Base-by-base conservation (phyloP, 495 filamentous ascomycete genomes). In the Hyphodiscus hymeniophilus region DNA sequence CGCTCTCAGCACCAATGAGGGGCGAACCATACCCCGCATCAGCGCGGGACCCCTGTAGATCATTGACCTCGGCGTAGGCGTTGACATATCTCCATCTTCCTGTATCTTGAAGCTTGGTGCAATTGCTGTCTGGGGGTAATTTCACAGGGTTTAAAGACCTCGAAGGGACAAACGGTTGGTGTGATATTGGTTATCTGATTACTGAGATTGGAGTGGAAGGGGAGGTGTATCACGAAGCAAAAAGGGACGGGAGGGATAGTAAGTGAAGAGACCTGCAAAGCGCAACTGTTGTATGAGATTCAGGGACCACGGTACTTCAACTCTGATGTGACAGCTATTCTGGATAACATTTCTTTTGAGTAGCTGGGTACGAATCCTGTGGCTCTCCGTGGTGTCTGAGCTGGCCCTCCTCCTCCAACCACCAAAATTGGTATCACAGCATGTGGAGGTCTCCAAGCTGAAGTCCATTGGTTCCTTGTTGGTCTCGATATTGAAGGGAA, bases 251-350 rank as follows among this genome's bases (percentile, higher is more conserved):
- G 53, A 28, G 56, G 56, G 1, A 2, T 44, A 26, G 65, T 67
- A 15, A 74, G 67, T 1, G 71, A 69, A 11, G 68, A 76, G 36
- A 79, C 73, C 1, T 69, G 71, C 34, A 70, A 64, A 8, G 69
- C 71, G 4, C 77, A 82, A 53, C 58, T 81, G 3, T 54, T 81
- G 13, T 81, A 82, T 58, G 78, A 82, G 55, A 73, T 81, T 34
- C 77, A 81, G 49, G 78, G 78, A 0, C 71, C 68, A 0, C 71
- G 64, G 58, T 82, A 82, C 55, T 73, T 66, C 50, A 78, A 80
- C 60, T 71, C 65, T 2, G 78, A 82, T 57, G 76, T 81, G 36
- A 75, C 67, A 1, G 75, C 76, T 23, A 21, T 40, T 3, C 57
- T 81, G 21, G 63, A 63, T 26, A 60, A 71, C 28, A 64, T 79